Percentiles rank a stretch among this genome's conserved stretches.
phyloP scores from a whole-genome alignment of 73 alveolate genomes.

The Paramecium sonneborni region DNA sequence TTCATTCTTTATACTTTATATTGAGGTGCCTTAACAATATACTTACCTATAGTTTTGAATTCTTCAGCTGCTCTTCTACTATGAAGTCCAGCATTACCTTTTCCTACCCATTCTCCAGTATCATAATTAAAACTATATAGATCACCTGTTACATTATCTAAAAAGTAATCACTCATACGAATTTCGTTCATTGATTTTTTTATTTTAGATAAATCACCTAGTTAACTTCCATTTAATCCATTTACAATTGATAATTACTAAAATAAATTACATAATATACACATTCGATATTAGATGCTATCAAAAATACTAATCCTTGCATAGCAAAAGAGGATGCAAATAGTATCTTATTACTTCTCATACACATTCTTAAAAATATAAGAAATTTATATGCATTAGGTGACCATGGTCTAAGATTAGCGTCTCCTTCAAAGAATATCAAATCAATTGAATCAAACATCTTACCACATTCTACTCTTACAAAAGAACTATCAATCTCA shows the following conservation, averaged over 20 bases:
- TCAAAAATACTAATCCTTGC: conserved; percentile 51
- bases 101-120: conserved; percentile 86
- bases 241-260: not conserved
- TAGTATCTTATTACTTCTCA: conserved; percentile 48
- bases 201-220: conserved; percentile 48
- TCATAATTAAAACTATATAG: conserved; percentile 78
- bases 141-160: conserved; percentile 95
- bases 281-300: conserved; percentile 60
- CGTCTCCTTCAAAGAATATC: conserved; percentile 90
- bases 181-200: conserved; percentile 59
- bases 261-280: not conserved
- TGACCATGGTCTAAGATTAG: conserved; percentile 89
- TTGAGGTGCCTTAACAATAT: conserved; percentile 37
- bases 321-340: conserved; percentile 62
- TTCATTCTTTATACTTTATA: not conserved
- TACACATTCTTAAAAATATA: conserved; percentile 56
- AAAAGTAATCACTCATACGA: conserved; percentile 75
- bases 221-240: conserved; percentile 71
- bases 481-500: conserved; percentile 69
- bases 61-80: conserved; percentile 68
- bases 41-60: conserved; percentile 56
- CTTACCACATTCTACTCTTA: conserved; percentile 69
- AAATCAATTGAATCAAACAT: conserved; percentile 85
- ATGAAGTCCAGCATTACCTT: conserved; percentile 93
- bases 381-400: conserved; percentile 70